phyloP scores from a whole-genome alignment of 495 filamentous ascomycete genomes.

The Pyronema omphalodes region DNA sequence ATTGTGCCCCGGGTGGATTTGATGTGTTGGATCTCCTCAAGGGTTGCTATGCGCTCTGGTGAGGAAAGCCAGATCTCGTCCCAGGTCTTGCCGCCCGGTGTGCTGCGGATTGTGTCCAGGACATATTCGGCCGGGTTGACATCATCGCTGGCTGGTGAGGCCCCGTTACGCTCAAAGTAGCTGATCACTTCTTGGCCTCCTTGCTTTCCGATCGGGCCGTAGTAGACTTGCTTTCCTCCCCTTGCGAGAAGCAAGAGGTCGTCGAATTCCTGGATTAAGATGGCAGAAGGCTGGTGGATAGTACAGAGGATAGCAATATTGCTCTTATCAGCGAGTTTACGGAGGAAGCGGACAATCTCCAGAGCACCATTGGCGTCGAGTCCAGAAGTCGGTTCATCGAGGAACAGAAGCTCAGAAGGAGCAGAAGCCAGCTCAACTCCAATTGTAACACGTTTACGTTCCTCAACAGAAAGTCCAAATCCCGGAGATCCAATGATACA shows the following conservation, averaged over 20 bases:
- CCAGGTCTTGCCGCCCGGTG: slow-evolving; percentile 42
- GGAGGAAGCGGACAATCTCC: slow-evolving; percentile 66
- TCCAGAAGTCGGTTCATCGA: slow-evolving; percentile 60
- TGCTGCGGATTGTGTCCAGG: slow-evolving; percentile 29
- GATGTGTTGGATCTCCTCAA: slow-evolving; percentile 43
- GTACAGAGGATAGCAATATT: slow-evolving; percentile 67
- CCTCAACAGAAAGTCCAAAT: slow-evolving; percentile 39
- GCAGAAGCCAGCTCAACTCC: slow-evolving; percentile 84
- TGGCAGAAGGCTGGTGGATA: slow-evolving; percentile 61
- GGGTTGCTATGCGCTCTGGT: slow-evolving; percentile 32
- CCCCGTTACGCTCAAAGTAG: slow-evolving; percentile 30
- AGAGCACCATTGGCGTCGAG: slow-evolving; percentile 72
- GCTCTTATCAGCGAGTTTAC: slow-evolving; percentile 51
- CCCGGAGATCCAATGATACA: slow-evolving; percentile 38
- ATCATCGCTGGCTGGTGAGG: slow-evolving; percentile 28
- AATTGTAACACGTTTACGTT: slow-evolving; percentile 59
- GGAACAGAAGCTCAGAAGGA: slow-evolving; percentile 60
- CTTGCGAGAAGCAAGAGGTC: slow-evolving; percentile 53
- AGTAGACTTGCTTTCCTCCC: slow-evolving; percentile 56
- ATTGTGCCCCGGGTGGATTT: slow-evolving; percentile 36
- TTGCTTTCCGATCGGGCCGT: slow-evolving; percentile 44
- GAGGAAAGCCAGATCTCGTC: slow-evolving; percentile 54
- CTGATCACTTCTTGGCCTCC: slow-evolving; percentile 30
- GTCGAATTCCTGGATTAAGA: slow-evolving; percentile 60
- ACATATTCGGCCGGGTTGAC: slow-evolving; percentile 30